Conservation (phyloP, 2,329 filamentous ascomycete species). For the Ophioceras dolichostomum region DNA sequence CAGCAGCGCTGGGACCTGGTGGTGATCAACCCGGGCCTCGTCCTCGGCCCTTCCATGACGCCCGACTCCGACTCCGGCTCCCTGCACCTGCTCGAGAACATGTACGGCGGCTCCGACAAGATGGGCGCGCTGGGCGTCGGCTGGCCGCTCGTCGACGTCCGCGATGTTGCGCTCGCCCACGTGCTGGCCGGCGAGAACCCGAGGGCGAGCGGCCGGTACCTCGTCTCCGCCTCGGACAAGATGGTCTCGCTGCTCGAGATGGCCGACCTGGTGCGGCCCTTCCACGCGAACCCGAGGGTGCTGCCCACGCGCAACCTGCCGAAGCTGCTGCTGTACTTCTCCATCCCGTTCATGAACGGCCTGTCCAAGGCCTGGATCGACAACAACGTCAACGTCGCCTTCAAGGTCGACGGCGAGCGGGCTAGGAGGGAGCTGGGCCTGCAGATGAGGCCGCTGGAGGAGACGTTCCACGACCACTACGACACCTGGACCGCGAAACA, state of each 20-base stretch:
- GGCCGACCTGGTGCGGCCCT: background rate
- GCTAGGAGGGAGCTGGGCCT: constrained; percentile 44
- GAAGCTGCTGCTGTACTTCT: background rate
- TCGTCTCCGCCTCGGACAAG: constrained; percentile 3
- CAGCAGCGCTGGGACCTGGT: constrained; percentile 15
- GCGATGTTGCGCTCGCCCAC: constrained; percentile 12
- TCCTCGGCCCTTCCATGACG: constrained; percentile 12
- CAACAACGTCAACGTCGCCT: constrained; percentile 14
- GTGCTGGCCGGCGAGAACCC: constrained; percentile 5
- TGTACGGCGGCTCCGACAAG: constrained; percentile 12
- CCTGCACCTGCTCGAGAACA: constrained; percentile 13
- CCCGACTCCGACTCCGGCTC: constrained; percentile 12
- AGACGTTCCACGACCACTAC: constrained; percentile 17
- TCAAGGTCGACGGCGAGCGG: constrained; percentile 41
- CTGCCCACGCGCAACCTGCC: background rate
- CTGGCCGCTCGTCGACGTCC: constrained; percentile 11
- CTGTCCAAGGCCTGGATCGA: background rate
- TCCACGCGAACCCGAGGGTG: background rate
- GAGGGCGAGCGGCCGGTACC: constrained; percentile 5
- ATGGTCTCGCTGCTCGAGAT: background rate
- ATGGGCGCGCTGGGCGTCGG: constrained; percentile 14
- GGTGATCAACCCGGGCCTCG: constrained; percentile 13
- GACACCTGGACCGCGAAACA: background rate
- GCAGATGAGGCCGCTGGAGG: constrained; percentile 43
- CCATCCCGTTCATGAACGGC: no score